These are phyloP conservation scores for Harringtonia lauricola DNA, from an alignment of 2,329 filamentous ascomycete genomes.

Conservation along the genomic window DNA sequence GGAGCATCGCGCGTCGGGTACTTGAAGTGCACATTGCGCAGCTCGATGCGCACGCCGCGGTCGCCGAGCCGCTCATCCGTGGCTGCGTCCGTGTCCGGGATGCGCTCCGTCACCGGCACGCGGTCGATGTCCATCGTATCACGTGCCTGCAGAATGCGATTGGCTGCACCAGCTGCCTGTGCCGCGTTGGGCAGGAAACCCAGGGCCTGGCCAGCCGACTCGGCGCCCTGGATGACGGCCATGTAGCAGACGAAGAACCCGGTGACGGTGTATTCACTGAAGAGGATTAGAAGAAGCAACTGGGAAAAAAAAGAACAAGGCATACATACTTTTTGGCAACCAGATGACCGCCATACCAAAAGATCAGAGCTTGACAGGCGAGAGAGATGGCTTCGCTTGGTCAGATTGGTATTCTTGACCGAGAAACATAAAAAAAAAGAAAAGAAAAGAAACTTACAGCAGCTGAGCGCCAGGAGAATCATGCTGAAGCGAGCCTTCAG, in stretches of 20 bases:
- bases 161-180: slow-evolving; percentile 46
- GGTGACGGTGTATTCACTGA: slow-evolving; percentile 32
- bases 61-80: slow-evolving; percentile 1
- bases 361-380: slow-evolving; percentile 50
- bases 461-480: slow-evolving; percentile 56
- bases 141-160: slow-evolving; percentile 44
- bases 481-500: slow-evolving; percentile 51
- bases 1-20: slow-evolving; percentile 47
- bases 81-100: slow-evolving; percentile 33
- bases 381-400: slow-evolving; percentile 33
- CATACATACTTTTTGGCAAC: slow-evolving; percentile 24
- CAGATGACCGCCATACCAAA: slow-evolving; percentile 56
- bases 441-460: slow-evolving; percentile 36
- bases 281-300: background rate
- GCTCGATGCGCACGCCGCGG: slow-evolving; percentile 37
- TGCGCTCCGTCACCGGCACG: slow-evolving; percentile 19
- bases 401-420: background rate
- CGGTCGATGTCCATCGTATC: slow-evolving; percentile 27
- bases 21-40: slow-evolving; percentile 45
- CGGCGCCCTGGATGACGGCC: slow-evolving; percentile 55
- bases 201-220: slow-evolving; percentile 56
- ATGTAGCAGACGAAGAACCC: slow-evolving; percentile 51
- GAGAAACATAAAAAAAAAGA: background rate
- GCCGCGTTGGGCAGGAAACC: slow-evolving; percentile 55
- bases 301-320: background rate